Evolutionary conservation across 192 early-diverging fungal species (phyloP), one percentile per base, ranked within the genome.

Genomic region (Polychytrium aggregatum): DNA sequence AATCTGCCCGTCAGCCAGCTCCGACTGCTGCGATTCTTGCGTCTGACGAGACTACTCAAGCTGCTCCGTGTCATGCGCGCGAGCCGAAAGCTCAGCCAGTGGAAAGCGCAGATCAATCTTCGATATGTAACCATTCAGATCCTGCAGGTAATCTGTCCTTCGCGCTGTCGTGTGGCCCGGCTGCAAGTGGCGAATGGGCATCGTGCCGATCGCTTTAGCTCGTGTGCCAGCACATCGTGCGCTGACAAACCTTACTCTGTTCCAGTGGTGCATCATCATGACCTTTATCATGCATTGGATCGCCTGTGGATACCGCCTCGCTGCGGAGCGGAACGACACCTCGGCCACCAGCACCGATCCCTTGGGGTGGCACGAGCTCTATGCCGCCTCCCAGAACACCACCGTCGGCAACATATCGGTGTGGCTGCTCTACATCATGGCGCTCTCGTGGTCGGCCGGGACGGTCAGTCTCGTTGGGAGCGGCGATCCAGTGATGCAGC

Each of bases 261-360:
- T 3, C 11, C 20, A 72, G 71, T 52, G 41, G 34, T 30, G 41
- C 35, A 46, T 74, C 25, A 53, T 66, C 14, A 56, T 63, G 27
- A 18, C 70, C 13, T 69, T 74, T 42, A 14, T 68, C 17, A 58
- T 67, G 21, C 71, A 74, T 48, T 74, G 71, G 71, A 20, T 74
- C 0, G 71, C 66, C 3, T 74, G 71, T 44, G 66, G 63, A 11
- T 74, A 57, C 50, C 48, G 67, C 21, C 41, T 74, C 11, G 63
- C 64, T 9, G 56, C 58, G 11, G 58, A 65, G 0, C 36, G 41
- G 31, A 55, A 65, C 25, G 41, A 48, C 20, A 60, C 63, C 13
- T 29, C 35, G n/a, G n/a, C n/a, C n/a, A n/a, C n/a, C n/a, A n/a
- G n/a, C n/a, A n/a, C n/a, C 33, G 60, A 74, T 25, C 47, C 56